Conservation (phyloP, 164 flowering plant species). For the Chloranthus sessilifolius region DNA sequence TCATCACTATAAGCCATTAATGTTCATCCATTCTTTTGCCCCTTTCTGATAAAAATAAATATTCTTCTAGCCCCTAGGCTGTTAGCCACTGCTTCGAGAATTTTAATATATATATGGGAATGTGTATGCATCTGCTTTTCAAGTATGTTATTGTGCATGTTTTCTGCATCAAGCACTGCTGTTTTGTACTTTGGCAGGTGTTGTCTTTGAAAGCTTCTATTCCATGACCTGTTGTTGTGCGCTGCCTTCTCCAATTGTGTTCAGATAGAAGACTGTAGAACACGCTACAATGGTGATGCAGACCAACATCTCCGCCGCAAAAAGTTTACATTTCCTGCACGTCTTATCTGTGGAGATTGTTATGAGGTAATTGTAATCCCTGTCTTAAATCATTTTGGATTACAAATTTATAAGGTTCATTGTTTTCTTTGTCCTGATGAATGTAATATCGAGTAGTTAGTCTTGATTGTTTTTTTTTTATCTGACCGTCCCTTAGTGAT, state of each 20-base stretch:
- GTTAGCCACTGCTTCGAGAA: no score
- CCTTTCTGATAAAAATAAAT: no score
- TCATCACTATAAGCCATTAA: no score
- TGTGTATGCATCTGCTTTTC: no score
- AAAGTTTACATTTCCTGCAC: slow-evolving; percentile 89
- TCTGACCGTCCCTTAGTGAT: no score
- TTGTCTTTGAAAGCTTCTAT: background rate
- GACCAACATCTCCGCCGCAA: slow-evolving; percentile 88
- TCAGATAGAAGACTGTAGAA: slow-evolving; percentile 93
- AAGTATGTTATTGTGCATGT: no score
- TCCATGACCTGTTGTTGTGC: background rate
- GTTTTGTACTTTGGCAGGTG: background rate
- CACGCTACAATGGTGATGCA: slow-evolving; percentile 94
- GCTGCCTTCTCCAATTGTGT: slow-evolving; percentile 3
- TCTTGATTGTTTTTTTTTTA: no score
- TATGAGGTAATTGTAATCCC: slow-evolving; percentile 52
- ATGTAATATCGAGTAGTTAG: no score
- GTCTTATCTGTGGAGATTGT: slow-evolving; percentile 90
- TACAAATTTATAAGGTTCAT: background rate
- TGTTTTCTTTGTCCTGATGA: no score
- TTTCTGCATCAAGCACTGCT: background rate
- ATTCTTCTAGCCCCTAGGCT: no score
- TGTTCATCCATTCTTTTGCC: no score
- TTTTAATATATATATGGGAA: no score
- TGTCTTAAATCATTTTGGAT: background rate